Conservation (phyloP, 148 eudicot species). For the Suaeda aralocaspica region DNA sequence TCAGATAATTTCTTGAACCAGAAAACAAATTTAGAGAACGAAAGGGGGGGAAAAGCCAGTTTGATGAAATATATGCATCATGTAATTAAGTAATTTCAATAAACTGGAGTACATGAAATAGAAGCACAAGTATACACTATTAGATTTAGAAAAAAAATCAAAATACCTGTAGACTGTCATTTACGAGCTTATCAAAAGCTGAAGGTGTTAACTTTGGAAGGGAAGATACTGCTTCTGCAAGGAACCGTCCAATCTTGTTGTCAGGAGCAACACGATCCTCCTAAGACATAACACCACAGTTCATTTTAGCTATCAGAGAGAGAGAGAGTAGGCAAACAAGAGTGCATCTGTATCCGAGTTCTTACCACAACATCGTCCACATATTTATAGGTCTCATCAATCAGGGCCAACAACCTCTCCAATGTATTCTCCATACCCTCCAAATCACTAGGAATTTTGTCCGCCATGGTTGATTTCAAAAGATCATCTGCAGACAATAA, state of each 20-base stretch:
- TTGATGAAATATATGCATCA: too few species aligned
- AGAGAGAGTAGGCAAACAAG: background rate
- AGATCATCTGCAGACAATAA: slow-evolving; percentile 60
- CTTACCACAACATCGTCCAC: slow-evolving; percentile 98
- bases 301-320: background rate
- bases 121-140: background rate
- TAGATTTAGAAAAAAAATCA: background rate
- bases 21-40: background rate
- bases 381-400: slow-evolving; percentile 81
- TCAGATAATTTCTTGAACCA: background rate
- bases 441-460: slow-evolving; percentile 87
- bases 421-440: slow-evolving; percentile 92
- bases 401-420: slow-evolving; percentile 64
- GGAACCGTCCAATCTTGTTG: slow-evolving; percentile 74
- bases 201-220: slow-evolving; percentile 70
- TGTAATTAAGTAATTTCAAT: too few species aligned
- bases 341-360: background rate
- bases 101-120: background rate
- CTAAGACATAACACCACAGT: slow-evolving; percentile 27
- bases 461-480: slow-evolving; percentile 72
- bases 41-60: background rate
- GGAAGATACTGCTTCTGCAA: slow-evolving; percentile 70
- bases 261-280: slow-evolving; percentile 69
- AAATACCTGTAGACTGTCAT: slow-evolving; percentile 71
- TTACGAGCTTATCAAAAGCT: slow-evolving; percentile 77